Percentiles rank a stretch among this genome's conserved stretches.
Evolutionary conservation across 306 rosid genomes (phyloP).

Genomic region (Dalbergia cochinchinensis): DNA sequence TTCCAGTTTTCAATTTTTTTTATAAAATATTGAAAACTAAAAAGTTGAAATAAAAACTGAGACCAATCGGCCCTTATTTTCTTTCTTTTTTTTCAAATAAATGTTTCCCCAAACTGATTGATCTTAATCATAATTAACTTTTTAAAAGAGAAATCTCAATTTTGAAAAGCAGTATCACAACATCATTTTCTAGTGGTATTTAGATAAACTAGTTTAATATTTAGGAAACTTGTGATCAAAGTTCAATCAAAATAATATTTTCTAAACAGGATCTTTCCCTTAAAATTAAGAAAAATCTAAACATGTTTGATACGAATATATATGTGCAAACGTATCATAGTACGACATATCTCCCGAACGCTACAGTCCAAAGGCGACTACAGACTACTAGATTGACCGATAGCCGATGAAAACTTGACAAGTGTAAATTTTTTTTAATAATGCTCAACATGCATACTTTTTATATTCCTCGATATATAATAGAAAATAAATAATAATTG

Average conservation of each 20-base stretch:
- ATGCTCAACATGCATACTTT: background rate
- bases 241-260: too few relatives aligned
- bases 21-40: too few relatives aligned
- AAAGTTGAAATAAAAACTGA: too few relatives aligned
- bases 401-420: background rate
- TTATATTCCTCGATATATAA: background rate
- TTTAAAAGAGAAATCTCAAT: background rate
- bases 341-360: background rate
- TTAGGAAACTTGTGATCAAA: too few relatives aligned
- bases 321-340: background rate
- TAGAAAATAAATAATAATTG: too few relatives aligned
- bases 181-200: background rate
- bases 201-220: too few relatives aligned
- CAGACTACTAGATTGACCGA: background rate
- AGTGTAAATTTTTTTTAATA: background rate
- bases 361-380: background rate
- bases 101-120: background rate
- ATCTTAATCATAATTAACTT: background rate
- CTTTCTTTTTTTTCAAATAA: background rate
- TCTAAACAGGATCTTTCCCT: too few relatives aligned
- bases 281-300: too few relatives aligned
- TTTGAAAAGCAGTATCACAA: background rate
- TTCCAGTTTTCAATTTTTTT: too few relatives aligned
- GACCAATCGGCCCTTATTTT: too few relatives aligned
- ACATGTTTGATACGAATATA: background rate